phyloP scores from a whole-genome alignment of 2,329 filamentous ascomycete genomes.

The Gaeumannomyces tritici region DNA sequence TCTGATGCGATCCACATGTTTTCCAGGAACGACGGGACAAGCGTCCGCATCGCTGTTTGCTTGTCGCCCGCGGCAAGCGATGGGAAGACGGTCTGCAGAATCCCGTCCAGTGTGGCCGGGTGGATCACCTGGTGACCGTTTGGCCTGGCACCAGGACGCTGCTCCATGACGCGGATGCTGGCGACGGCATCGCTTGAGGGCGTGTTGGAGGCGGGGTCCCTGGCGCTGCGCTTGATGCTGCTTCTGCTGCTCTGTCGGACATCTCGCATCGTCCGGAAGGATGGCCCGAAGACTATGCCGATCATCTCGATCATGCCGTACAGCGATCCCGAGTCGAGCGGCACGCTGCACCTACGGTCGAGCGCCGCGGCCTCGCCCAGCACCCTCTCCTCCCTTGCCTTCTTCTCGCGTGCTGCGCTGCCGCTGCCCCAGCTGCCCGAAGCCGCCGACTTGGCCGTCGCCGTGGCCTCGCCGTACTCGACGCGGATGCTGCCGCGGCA shows the following conservation, averaged over 20 bases:
- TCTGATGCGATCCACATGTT: not conserved
- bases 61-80: not conserved
- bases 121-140: conserved; percentile 19
- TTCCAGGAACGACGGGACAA: not conserved
- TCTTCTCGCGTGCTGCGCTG: not conserved
- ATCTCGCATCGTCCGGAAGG: not conserved
- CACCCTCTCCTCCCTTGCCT: not conserved
- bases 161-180: not conserved
- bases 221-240: not conserved
- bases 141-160: not conserved
- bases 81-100: conserved; percentile 12
- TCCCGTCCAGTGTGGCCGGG: conserved; percentile 22
- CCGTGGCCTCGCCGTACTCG: conserved; percentile 1
- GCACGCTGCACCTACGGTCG: not conserved
- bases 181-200: not conserved
- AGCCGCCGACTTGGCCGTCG: not conserved
- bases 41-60: not conserved
- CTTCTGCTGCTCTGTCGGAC: not conserved
- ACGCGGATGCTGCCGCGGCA: conserved; percentile 6
- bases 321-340: not conserved
- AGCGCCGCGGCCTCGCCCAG: not conserved
- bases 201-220: not conserved
- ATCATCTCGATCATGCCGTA: not conserved
- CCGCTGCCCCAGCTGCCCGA: not conserved
- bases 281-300: conserved; percentile 1